phyloP scores from a whole-genome alignment of 352 stramenopile genomes.

The Pythium coloratum region DNA sequence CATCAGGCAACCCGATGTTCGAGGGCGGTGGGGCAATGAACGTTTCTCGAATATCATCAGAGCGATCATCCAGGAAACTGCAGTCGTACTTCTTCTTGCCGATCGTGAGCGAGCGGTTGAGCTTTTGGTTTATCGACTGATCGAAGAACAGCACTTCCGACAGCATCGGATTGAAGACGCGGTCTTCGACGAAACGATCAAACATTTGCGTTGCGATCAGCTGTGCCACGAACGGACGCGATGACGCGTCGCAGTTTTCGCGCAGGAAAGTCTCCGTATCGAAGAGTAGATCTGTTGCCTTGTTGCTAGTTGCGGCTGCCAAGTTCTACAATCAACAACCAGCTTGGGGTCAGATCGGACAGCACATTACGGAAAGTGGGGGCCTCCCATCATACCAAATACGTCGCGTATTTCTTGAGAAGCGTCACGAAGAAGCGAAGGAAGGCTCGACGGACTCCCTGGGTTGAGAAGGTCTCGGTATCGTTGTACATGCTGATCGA shows the following conservation, averaged over 20 bases:
- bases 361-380: neutral
- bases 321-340: neutral
- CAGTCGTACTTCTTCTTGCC: constrained; percentile 86
- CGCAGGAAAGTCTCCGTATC: constrained; percentile 66
- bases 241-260: constrained; percentile 61
- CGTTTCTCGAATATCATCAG: constrained; percentile 78
- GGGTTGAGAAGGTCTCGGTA: constrained; percentile 63
- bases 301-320: constrained; percentile 29
- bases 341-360: neutral
- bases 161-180: constrained; percentile 59
- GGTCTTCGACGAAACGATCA: constrained; percentile 81
- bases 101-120: constrained; percentile 72
- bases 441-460: constrained; percentile 69
- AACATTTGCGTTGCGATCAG: constrained; percentile 83
- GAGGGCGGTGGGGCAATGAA: constrained; percentile 81
- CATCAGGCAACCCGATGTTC: constrained; percentile 75
- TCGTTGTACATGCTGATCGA: constrained; percentile 73
- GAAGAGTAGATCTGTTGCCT: constrained; percentile 47
- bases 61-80: constrained; percentile 75
- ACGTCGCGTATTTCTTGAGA: constrained; percentile 76
- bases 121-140: constrained; percentile 85
- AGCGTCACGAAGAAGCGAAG: constrained; percentile 82
- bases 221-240: constrained; percentile 59
- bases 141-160: constrained; percentile 84
- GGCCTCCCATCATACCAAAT: constrained; percentile 44